Base-by-base conservation (phyloP, 371 early-diverging fungal genomes). In the Scutellospora calospora region DNA sequence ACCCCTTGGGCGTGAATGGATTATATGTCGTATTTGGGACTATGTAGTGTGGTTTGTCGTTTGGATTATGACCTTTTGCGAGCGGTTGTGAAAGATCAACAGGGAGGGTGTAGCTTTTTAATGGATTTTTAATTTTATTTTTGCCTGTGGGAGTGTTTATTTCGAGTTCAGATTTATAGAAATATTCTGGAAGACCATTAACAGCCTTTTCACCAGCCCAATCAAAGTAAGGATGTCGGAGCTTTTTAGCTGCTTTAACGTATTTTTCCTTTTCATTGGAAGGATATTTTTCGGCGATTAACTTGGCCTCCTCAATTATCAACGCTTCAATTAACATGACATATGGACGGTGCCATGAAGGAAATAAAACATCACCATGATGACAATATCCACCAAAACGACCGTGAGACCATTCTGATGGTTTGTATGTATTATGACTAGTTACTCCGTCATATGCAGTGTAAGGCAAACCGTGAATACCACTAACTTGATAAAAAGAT, bases 271-370 rank as follows among this genome's bases (percentile, higher is more conserved):
- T 63, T 63, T 22, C 27, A 63, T 63, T 27, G 25, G 5, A 11
- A 3, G 16, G 22, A 22, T 27, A 27, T n/a, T 63, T 5, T n/a
- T 5, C 5, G 25, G 27, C 65, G 25, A 63, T 63, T 27, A 6
- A 5, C 16, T 63, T 63, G 3, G 65, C 65, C 22, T 63, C 65
- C 9, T 9, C 5, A 63, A n/a, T n/a, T 6, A 63, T 22, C 8
- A 22, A 25, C 65, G 16, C 5, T 63, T 63, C 65, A 63, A 63
- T 16, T 16, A 31, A 63, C 35, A 35, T 31, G 25, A 63, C 0
- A 63, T 63, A 63, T 63, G 27, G 31, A 22, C 65, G 65, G 22
- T 63, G 65, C 65, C 65, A 63, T n/a, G 65, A 5, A 63, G 65
- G 65, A 63, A 63, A 63, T 14, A 63, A 27, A 63, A 63, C 27